A percentile compares a stretch with the other conserved stretches of the same genome.
phyloP scores from a whole-genome alignment of 2,329 filamentous ascomycete species.

The Alternaria hordeiaustralica region DNA sequence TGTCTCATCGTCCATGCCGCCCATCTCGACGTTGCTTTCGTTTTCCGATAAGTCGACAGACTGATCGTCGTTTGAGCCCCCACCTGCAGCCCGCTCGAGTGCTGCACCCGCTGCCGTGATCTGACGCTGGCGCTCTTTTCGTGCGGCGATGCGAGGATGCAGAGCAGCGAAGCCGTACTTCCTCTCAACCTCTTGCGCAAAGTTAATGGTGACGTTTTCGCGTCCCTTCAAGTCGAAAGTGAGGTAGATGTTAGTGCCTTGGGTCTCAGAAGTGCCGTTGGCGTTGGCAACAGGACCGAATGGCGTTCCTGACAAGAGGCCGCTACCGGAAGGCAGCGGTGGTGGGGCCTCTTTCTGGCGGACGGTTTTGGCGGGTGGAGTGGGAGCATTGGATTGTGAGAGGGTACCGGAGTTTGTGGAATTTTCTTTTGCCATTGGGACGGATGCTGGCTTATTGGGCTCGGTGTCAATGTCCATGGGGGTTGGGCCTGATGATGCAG shows the following conservation, averaged over 20 bases:
- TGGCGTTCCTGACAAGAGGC: constrained; percentile 66
- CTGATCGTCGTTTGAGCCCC: constrained; percentile 79
- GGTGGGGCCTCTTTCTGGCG: constrained; percentile 63
- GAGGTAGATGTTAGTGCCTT: constrained; percentile 77
- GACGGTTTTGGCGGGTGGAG: constrained; percentile 62
- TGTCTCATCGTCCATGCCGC: constrained; percentile 61
- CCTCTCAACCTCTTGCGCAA: constrained; percentile 90
- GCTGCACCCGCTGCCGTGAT: constrained; percentile 89
- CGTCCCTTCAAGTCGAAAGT: constrained; percentile 81
- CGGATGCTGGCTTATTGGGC: constrained; percentile 27
- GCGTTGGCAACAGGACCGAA: constrained; percentile 62
- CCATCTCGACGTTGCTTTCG: constrained; percentile 89
- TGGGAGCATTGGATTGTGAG: constrained; percentile 57
- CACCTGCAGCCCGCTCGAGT: constrained; percentile 76
- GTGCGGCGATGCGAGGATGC: constrained; percentile 87
- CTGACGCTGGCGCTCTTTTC: constrained; percentile 83
- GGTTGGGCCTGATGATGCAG: constrained; percentile 27
- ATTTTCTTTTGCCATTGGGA: constrained; percentile 44
- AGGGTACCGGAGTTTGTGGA: constrained; percentile 45
- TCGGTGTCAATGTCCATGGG: constrained; percentile 50
- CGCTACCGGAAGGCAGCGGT: constrained; percentile 66
- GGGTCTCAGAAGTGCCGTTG: constrained; percentile 50
- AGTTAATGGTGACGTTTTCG: constrained; percentile 92
- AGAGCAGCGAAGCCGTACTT: constrained; percentile 94
- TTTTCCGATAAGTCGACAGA: constrained; percentile 74